Conservation (phyloP, 2,329 filamentous ascomycete genomes). For the Stromatinia cepivora region DNA sequence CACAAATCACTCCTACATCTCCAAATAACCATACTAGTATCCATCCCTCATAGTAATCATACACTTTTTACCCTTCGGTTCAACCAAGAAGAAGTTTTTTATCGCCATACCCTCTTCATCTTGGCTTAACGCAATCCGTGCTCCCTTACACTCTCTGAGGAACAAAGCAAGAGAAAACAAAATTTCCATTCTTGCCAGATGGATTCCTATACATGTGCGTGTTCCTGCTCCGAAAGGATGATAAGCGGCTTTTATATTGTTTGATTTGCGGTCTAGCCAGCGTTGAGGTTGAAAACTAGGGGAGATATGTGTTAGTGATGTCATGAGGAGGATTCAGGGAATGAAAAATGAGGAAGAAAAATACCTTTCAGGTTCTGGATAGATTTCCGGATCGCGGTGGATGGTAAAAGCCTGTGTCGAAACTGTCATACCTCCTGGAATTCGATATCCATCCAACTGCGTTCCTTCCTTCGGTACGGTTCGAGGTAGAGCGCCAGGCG, state of each 20-base stretch:
- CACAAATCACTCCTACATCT: too few species aligned
- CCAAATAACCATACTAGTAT: not conserved
- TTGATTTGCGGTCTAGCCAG: not conserved
- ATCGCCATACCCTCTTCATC: not conserved
- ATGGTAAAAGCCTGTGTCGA: conserved; percentile 44
- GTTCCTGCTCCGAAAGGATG: conserved; percentile 6
- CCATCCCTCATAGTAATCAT: not conserved
- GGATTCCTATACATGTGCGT: not conserved
- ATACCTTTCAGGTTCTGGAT: conserved; percentile 38
- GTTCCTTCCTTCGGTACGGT: conserved; percentile 37
- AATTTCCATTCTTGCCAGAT: conserved; percentile 13
- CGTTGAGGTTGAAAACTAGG: not conserved
- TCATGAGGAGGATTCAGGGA: too few species aligned
- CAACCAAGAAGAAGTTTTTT: not conserved
- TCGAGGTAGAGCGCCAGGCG: conserved; percentile 40
- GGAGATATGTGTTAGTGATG: not conserved
- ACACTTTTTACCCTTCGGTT: not conserved
- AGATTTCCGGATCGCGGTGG: conserved; percentile 43
- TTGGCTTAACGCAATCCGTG: not conserved
- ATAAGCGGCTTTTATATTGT: not conserved
- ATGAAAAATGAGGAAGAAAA: not conserved
- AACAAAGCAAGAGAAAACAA: not conserved
- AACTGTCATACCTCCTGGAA: conserved; percentile 42
- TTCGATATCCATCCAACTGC: conserved; percentile 37
- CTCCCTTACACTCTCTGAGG: not conserved